Percentiles rank a stretch among this genome's conserved stretches.
Evolutionary conservation across 2,329 filamentous ascomycete species (phyloP).

Genomic region (Exophiala calicioides): DNA sequence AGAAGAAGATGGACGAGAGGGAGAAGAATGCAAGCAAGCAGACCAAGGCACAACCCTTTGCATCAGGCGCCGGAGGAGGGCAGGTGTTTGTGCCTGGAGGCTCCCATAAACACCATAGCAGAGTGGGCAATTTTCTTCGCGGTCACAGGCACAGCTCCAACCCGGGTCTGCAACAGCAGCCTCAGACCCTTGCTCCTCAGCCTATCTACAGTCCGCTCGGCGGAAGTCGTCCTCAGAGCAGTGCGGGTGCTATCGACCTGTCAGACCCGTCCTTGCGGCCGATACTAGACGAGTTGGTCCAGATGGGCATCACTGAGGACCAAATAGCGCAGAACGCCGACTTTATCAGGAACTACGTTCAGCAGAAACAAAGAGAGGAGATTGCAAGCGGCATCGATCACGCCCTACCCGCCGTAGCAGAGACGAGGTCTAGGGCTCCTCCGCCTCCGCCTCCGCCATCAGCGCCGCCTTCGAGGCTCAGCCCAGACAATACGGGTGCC

Average conservation of each 20-base stretch:
- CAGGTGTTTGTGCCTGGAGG: conserved; percentile 41
- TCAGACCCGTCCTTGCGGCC: conserved; percentile 64
- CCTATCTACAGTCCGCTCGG: conserved; percentile 26
- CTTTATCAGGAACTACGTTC: conserved; percentile 68
- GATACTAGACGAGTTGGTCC: conserved; percentile 60
- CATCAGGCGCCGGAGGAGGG: conserved; percentile 51
- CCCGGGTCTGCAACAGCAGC: conserved; percentile 33
- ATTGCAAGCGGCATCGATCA: conserved; percentile 42
- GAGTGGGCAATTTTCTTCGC: conserved; percentile 54
- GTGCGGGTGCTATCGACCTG: conserved; percentile 51
- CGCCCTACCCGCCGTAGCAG: conserved; percentile 36
- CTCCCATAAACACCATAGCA: conserved; percentile 48
- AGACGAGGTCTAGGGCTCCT: conserved; percentile 41
- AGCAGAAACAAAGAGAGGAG: conserved; percentile 60
- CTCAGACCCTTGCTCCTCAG: conserved; percentile 27
- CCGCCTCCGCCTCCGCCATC: conserved; percentile 63
- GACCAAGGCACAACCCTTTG: conserved; percentile 76
- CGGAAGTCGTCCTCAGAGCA: conserved; percentile 34
- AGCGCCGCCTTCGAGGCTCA: conserved; percentile 54
- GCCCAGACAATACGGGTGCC: conserved; percentile 63
- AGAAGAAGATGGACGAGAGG: conserved; percentile 94
- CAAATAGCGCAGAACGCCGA: conserved; percentile 67
- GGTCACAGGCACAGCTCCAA: conserved; percentile 53
- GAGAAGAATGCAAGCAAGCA: conserved; percentile 94
- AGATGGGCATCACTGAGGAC: conserved; percentile 69